These are phyloP conservation scores for Mucor irregularis DNA, from an alignment of 371 early-diverging fungal genomes.

Conservation along the genomic window DNA sequence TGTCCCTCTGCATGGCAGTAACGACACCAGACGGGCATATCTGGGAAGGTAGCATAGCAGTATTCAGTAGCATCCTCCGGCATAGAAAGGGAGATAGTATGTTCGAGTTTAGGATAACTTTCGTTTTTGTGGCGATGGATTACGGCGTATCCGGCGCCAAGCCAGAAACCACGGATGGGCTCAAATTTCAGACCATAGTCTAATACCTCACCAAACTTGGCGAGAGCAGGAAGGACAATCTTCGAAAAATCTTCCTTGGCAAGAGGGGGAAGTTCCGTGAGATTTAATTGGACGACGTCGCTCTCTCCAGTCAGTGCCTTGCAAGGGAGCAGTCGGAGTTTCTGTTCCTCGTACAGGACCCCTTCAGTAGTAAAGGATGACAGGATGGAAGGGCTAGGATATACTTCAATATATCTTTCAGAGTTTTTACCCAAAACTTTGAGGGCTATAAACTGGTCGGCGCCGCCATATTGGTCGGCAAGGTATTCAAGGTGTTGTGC, in stretches of 20 bases:
- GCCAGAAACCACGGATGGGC: not conserved
- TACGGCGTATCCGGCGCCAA: not conserved
- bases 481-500: not conserved
- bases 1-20: constrained; percentile 3
- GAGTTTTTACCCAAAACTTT: not conserved
- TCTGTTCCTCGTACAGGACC: not conserved
- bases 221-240: not conserved
- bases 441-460: not conserved
- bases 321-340: not conserved
- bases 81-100: not conserved
- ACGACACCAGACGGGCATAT: constrained; percentile 2
- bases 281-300: not conserved
- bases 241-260: not conserved
- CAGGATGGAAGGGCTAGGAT: not conserved
- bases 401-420: not conserved
- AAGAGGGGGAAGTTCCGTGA: not conserved
- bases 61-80: not conserved
- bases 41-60: not conserved
- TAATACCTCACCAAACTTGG: not conserved
- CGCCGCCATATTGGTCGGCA: not conserved
- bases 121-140: not conserved
- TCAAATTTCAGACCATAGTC: not conserved
- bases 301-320: not conserved
- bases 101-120: not conserved
- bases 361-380: not conserved